Percentiles rank a stretch among this genome's conserved stretches.
phyloP scores from a whole-genome alignment of 108 stramenopile genomes.

The Nitzschia sp. region DNA sequence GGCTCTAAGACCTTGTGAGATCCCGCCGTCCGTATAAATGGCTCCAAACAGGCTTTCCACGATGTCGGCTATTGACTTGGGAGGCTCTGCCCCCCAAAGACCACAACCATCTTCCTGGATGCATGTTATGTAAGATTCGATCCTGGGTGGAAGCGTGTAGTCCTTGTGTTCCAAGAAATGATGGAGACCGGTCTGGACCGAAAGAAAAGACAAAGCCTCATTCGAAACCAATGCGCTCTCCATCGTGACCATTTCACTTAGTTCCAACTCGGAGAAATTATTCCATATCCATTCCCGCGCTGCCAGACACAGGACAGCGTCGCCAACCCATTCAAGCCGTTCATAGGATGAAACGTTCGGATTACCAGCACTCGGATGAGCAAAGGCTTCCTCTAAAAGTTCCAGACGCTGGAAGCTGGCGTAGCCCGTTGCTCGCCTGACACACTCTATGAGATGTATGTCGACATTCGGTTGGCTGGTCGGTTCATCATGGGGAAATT shows the following conservation, averaged over 20 bases:
- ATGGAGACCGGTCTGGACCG: slow-evolving; percentile 36
- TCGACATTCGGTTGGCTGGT: not conserved
- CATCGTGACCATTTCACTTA: slow-evolving; percentile 45
- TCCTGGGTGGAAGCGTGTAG: slow-evolving; percentile 39
- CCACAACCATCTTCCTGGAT: slow-evolving; percentile 36
- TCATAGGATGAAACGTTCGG: slow-evolving; percentile 60
- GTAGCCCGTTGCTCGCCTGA: slow-evolving; percentile 18
- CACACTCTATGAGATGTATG: not conserved
- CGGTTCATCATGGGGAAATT: not conserved
- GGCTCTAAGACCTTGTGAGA: slow-evolving; percentile 37
- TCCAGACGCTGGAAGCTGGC: slow-evolving; percentile 27
- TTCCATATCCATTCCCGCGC: slow-evolving; percentile 55
- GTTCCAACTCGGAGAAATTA: slow-evolving; percentile 12
- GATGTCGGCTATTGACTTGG: slow-evolving; percentile 59
- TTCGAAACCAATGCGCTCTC: slow-evolving; percentile 57
- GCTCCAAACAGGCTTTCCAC: slow-evolving; percentile 67
- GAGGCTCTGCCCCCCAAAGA: slow-evolving; percentile 64
- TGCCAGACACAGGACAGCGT: slow-evolving; percentile 63
- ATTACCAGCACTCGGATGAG: slow-evolving; percentile 56
- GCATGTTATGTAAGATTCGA: slow-evolving; percentile 47
- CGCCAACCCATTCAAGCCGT: slow-evolving; percentile 70
- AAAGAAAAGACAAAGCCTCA: slow-evolving; percentile 54
- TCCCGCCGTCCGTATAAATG: slow-evolving; percentile 46
- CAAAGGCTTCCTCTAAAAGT: slow-evolving; percentile 54
- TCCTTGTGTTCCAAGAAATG: slow-evolving; percentile 58